These are phyloP conservation scores for Candida fluviatilis DNA, from an alignment of 805 yeast species.

Conservation along the genomic window DNA sequence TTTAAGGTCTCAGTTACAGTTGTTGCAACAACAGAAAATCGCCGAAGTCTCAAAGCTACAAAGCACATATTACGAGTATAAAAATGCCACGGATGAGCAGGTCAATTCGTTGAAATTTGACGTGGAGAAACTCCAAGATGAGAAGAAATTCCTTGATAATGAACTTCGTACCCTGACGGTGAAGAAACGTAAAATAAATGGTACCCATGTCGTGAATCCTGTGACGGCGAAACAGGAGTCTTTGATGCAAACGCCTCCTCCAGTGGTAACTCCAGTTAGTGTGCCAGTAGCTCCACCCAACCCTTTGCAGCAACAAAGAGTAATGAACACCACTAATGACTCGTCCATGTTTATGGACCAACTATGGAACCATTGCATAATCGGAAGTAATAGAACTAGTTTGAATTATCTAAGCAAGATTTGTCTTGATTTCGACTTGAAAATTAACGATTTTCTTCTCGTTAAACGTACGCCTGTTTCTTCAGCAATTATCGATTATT, in stretches of 20 bases:
- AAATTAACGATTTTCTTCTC: conserved; percentile 17
- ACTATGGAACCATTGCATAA: conserved; percentile 32
- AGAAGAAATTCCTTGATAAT: conserved; percentile 37
- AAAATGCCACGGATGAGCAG: conserved; percentile 26
- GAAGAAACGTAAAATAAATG: conserved; percentile 15
- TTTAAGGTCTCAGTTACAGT: conserved; percentile 58
- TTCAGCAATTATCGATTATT: conserved; percentile 34
- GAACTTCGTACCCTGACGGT: conserved; percentile 27
- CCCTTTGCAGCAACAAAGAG: conserved; percentile 11
- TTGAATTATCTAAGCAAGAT: conserved; percentile 29
- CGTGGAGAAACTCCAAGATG: conserved; percentile 38
- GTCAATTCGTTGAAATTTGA: conserved; percentile 24
- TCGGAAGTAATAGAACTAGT: conserved; percentile 30
- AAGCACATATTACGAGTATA: conserved; percentile 13
- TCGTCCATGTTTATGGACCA: conserved; percentile 31
- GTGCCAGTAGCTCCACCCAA: background rate
- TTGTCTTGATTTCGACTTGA: conserved; percentile 20
- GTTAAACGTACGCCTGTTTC: conserved; percentile 28
- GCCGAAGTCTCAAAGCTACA: conserved; percentile 29
- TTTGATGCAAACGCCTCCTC: conserved; percentile 1
- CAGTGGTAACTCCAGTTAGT: background rate
- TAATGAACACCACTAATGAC: conserved; percentile 24
- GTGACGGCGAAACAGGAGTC: conserved; percentile 3
- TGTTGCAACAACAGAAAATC: conserved; percentile 37
- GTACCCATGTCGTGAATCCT: background rate